Percentiles rank a stretch among this genome's conserved stretches.
Evolutionary conservation across 495 filamentous ascomycete genomes (phyloP).

Genomic region (Penicillium canescens): DNA sequence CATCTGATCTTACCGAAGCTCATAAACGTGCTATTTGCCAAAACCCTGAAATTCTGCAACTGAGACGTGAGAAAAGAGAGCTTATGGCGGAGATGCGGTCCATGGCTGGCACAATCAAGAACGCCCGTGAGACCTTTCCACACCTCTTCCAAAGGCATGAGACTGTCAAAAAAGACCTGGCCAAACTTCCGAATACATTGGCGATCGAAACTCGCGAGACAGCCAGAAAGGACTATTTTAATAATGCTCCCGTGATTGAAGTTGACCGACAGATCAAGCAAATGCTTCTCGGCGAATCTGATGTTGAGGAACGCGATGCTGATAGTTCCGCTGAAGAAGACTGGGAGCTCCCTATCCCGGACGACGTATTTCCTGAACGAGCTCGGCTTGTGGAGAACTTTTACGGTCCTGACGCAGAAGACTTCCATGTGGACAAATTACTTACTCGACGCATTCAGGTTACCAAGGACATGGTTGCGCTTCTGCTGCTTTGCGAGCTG

Average conservation of each 20-base stretch:
- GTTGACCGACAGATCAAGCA: constrained; percentile 30
- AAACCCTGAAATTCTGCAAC: constrained; percentile 23
- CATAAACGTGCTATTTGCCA: constrained; percentile 24
- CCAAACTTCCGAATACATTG: constrained; percentile 25
- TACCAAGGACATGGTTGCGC: constrained; percentile 30
- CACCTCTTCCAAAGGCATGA: constrained; percentile 27
- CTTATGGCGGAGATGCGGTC: constrained; percentile 30
- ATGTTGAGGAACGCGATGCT: constrained; percentile 15
- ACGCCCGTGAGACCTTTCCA: constrained; percentile 20
- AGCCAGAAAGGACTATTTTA: constrained; percentile 34
- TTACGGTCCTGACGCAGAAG: constrained; percentile 27
- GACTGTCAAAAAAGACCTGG: constrained; percentile 17
- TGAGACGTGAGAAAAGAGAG: constrained; percentile 31
- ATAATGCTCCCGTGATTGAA: constrained; percentile 24
- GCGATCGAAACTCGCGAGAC: constrained; percentile 19
- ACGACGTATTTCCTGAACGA: constrained; percentile 27
- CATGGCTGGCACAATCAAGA: constrained; percentile 24
- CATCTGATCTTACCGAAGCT: constrained; percentile 25
- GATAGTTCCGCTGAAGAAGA: constrained; percentile 17
- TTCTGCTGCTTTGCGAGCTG: constrained; percentile 7
- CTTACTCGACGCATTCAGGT: constrained; percentile 27
- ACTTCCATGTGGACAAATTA: constrained; percentile 25
- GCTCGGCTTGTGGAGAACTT: constrained; percentile 29
- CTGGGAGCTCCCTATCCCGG: constrained; percentile 20
- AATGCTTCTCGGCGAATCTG: constrained; percentile 17